Evolutionary conservation across 1,139 yeast genomes (phyloP).

Genomic region (Nakaseomyces bracarensis): DNA sequence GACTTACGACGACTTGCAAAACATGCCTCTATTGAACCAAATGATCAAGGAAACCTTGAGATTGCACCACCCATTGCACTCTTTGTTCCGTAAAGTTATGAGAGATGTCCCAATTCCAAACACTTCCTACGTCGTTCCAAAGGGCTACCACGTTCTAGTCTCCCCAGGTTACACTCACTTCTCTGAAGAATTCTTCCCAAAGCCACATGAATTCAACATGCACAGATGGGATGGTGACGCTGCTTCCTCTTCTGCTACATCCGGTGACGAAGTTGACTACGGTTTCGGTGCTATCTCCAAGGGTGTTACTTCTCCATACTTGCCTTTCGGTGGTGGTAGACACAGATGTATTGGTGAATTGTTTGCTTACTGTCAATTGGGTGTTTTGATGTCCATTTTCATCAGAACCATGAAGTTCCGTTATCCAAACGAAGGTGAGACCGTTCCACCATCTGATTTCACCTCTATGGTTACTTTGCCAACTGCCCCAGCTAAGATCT

Average conservation of each 20-base stretch:
- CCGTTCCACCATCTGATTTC: slow-evolving; percentile 74
- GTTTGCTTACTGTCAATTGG: slow-evolving; percentile 91
- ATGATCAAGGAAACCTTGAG: slow-evolving; percentile 88
- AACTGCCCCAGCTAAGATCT: slow-evolving; percentile 63
- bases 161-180: slow-evolving; percentile 90
- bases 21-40: slow-evolving; percentile 73
- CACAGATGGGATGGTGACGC: slow-evolving; percentile 73
- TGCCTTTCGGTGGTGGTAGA: slow-evolving; percentile 99
- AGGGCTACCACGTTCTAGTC: slow-evolving; percentile 81
- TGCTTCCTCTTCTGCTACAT: slow-evolving; percentile 34
- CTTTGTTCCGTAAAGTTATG: slow-evolving; percentile 86
- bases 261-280: slow-evolving; percentile 63
- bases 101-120: slow-evolving; percentile 73
- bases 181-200: slow-evolving; percentile 68
- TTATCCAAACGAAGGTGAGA: slow-evolving; percentile 43
- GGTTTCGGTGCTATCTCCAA: slow-evolving; percentile 94
- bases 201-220: slow-evolving; percentile 64
- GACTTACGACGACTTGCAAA: slow-evolving; percentile 73
- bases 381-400: slow-evolving; percentile 69
- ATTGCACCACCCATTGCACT: slow-evolving; percentile 92
- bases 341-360: slow-evolving; percentile 99
- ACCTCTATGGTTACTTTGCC: slow-evolving; percentile 94
- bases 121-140: slow-evolving; percentile 74
- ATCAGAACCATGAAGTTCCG: slow-evolving; percentile 75
- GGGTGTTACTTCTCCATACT: slow-evolving; percentile 91